phyloP scores from a whole-genome alignment of 2,329 filamentous ascomycete species.

The Didymella exigua region DNA sequence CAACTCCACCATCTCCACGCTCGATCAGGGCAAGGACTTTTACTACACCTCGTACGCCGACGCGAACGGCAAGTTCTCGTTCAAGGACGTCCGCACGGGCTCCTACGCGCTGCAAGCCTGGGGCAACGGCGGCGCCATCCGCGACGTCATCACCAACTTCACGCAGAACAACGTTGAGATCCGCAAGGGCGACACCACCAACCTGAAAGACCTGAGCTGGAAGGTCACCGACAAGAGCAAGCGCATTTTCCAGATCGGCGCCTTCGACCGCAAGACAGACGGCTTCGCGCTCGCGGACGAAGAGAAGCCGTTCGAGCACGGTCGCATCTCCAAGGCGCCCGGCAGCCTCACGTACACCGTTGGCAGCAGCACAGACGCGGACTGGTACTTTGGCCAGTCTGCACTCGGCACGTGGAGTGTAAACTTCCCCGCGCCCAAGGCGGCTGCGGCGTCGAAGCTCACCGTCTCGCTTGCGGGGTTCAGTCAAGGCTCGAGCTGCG shows the following conservation, averaged over 20 bases:
- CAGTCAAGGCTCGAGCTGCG: constrained; percentile 49
- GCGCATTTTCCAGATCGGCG: constrained; percentile 57
- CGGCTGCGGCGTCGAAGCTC: constrained; percentile 41
- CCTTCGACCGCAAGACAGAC: constrained; percentile 54
- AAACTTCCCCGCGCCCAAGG: constrained; percentile 38
- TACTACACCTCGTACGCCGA: constrained; percentile 59
- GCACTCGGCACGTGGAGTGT: constrained; percentile 42
- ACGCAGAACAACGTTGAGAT: constrained; percentile 52
- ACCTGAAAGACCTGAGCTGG: constrained; percentile 53
- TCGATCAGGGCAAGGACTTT: constrained; percentile 57
- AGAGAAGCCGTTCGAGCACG: constrained; percentile 52
- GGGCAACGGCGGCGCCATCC: constrained; percentile 54
- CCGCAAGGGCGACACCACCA: constrained; percentile 39
- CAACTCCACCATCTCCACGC: constrained; percentile 51
- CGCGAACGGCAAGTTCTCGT: constrained; percentile 50
- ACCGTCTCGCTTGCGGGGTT: constrained; percentile 55
- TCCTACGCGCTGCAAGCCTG: constrained; percentile 58
- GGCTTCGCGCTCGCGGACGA: constrained; percentile 54
- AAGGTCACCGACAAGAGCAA: constrained; percentile 43
- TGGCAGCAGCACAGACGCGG: constrained; percentile 41
- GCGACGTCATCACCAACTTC: constrained; percentile 55
- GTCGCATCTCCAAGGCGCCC: constrained; percentile 52
- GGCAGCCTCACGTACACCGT: constrained; percentile 54
- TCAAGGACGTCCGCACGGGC: constrained; percentile 53
- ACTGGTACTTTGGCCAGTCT: constrained; percentile 60